A percentile compares a stretch with the other conserved stretches of the same genome.
Evolutionary conservation across 805 yeast species (phyloP).

Genomic region (Lipomyces sp.): DNA sequence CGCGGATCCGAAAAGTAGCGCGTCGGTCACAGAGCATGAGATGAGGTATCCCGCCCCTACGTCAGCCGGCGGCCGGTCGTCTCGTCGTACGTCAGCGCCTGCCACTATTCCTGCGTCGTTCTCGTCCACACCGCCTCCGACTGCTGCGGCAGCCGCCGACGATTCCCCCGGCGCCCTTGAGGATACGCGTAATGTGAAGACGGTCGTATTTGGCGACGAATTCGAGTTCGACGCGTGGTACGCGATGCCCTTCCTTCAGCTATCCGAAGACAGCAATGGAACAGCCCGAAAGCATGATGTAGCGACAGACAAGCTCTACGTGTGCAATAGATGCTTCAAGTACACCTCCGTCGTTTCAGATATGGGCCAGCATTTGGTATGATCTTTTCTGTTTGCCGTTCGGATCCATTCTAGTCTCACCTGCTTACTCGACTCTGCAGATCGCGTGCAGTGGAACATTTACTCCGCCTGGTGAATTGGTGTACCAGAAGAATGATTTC

Average conservation of each 20-base stretch:
- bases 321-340: slow-evolving; percentile 83
- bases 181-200: slow-evolving; percentile 48
- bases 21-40: too few species aligned
- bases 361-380: slow-evolving; percentile 49
- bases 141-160: background rate
- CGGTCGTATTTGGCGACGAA: slow-evolving; percentile 61
- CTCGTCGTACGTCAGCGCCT: too few species aligned
- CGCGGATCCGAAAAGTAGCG: too few species aligned
- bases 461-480: slow-evolving; percentile 60
- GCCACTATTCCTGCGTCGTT: too few species aligned
- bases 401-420: background rate
- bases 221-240: slow-evolving; percentile 77
- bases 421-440: slow-evolving; percentile 40
- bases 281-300: too few species aligned
- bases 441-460: slow-evolving; percentile 33
- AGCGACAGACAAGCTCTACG: slow-evolving; percentile 45
- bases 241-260: slow-evolving; percentile 57
- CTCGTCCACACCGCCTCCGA: too few species aligned
- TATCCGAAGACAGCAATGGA: too few species aligned
- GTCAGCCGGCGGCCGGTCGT: too few species aligned
- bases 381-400: background rate
- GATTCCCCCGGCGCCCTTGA: background rate
- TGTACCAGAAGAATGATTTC: slow-evolving; percentile 57
- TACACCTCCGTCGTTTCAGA: slow-evolving; percentile 53
- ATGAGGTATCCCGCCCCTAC: too few species aligned